Evolutionary conservation across 140 eudicot genomes (phyloP).

Genomic region (Erigeron philadelphicus): DNA sequence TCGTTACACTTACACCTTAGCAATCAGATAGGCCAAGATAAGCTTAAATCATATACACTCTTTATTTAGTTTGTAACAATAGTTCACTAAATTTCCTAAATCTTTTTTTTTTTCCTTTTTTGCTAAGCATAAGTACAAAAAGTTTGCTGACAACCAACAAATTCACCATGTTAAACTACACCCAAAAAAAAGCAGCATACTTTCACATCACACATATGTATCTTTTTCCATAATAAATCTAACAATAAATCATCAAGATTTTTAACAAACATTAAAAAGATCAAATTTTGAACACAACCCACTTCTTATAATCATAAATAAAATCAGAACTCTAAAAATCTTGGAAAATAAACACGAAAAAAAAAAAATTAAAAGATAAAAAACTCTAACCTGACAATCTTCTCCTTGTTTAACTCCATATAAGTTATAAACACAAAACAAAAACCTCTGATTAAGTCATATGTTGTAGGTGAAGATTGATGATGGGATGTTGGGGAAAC

Average conservation of each 20-base stretch:
- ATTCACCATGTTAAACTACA: constrained; percentile 18
- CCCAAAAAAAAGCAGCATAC: constrained; percentile 6
- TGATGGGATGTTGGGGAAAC: constrained; percentile 14
- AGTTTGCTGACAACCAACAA: constrained; percentile 30
- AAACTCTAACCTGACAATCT: constrained; percentile 58
- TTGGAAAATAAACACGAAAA: background rate
- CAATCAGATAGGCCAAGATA: background rate
- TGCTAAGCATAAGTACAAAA: constrained; percentile 28
- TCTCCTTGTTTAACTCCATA: constrained; percentile 76
- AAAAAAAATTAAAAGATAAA: constrained; percentile 7
- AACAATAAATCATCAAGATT: background rate
- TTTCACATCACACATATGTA: background rate
- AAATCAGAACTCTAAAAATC: constrained; percentile 7
- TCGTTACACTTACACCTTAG: background rate
- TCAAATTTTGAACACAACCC: constrained; percentile 21
- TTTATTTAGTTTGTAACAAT: background rate
- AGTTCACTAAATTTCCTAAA: background rate
- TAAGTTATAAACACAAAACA: constrained; percentile 19
- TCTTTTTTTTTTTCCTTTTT: background rate
- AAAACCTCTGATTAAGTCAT: constrained; percentile 20
- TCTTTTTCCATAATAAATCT: constrained; percentile 8
- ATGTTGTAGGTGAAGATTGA: background rate
- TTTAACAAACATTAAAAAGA: constrained; percentile 13
- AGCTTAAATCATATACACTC: background rate
- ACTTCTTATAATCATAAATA: constrained; percentile 11